Conservation (phyloP, 2,329 filamentous ascomycete genomes). For the Akanthomyces muscarius region DNA sequence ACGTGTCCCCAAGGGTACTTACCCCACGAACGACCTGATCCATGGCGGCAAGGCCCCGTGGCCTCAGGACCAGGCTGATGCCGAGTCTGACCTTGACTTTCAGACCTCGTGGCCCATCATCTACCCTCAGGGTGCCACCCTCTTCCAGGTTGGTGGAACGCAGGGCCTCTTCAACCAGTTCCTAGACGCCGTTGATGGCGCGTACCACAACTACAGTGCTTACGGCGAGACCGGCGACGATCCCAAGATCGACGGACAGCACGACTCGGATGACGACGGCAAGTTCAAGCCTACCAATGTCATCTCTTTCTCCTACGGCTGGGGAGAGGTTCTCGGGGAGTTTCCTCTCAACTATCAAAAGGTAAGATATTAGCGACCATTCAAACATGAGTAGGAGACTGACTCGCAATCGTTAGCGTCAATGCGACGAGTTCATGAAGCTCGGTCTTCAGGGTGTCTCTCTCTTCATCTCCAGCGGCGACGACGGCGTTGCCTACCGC, state of each 20-base stretch:
- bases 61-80: conserved; percentile 25
- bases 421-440: conserved; percentile 43
- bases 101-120: conserved; percentile 41
- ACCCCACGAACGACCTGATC: conserved; percentile 31
- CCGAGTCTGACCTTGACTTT: conserved; percentile 48
- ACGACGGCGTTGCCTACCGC: conserved; percentile 33
- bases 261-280: neutral
- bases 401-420: conserved; percentile 25
- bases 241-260: neutral
- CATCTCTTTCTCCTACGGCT: neutral
- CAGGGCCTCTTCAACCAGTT: neutral
- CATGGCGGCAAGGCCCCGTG: conserved; percentile 22
- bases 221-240: no score
- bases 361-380: no score
- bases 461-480: conserved; percentile 38
- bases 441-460: conserved; percentile 41
- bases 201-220: no score
- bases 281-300: neutral
- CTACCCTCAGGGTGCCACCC: conserved; percentile 44
- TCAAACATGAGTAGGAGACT: no score
- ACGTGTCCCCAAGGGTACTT: conserved; percentile 34
- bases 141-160: conserved; percentile 26
- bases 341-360: no score
- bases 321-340: neutral
- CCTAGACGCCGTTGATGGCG: neutral